These are phyloP conservation scores for Sextonia rubra DNA, from an alignment of 164 flowering plant species.

Conservation along the genomic window DNA sequence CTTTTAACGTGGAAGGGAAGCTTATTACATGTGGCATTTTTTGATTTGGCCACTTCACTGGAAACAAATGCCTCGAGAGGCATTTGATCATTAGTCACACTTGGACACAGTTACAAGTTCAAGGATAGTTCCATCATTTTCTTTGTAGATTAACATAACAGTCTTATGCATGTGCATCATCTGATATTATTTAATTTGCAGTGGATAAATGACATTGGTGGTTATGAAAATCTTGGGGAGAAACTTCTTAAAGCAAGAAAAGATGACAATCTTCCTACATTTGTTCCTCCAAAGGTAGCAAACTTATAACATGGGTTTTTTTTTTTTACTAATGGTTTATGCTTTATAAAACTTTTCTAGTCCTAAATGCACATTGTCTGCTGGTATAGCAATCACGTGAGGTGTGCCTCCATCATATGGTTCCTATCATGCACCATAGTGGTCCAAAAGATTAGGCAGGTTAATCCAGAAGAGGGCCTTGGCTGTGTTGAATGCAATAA, in stretches of 20 bases:
- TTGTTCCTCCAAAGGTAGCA: slow-evolving; percentile 68
- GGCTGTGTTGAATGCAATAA: too few relatives aligned
- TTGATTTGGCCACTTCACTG: too few relatives aligned
- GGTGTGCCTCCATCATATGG: not conserved
- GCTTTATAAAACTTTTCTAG: not conserved
- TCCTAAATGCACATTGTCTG: not conserved
- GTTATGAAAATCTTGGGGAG: slow-evolving; percentile 57
- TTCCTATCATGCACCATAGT: not conserved
- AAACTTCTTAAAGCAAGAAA: slow-evolving; percentile 59
- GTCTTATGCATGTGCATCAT: not conserved
- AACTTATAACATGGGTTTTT: not conserved
- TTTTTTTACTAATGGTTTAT: too few relatives aligned
- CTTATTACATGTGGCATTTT: too few relatives aligned
- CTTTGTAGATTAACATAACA: not conserved
- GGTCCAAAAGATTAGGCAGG: not conserved
- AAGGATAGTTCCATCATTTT: not conserved
- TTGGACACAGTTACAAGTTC: too few relatives aligned
- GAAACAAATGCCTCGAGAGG: too few relatives aligned
- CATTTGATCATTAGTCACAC: too few relatives aligned
- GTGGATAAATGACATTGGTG: slow-evolving; percentile 87
- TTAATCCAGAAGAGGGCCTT: not conserved
- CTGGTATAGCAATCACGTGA: not conserved
- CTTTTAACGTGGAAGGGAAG: too few relatives aligned
- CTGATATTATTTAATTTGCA: slow-evolving; percentile 21
- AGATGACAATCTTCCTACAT: slow-evolving; percentile 60